A percentile compares a stretch with the other conserved stretches of the same genome.
These are phyloP conservation scores for Aspergillus ochraceus DNA, from an alignment of 2,329 filamentous ascomycete genomes.

Conservation along the genomic window DNA sequence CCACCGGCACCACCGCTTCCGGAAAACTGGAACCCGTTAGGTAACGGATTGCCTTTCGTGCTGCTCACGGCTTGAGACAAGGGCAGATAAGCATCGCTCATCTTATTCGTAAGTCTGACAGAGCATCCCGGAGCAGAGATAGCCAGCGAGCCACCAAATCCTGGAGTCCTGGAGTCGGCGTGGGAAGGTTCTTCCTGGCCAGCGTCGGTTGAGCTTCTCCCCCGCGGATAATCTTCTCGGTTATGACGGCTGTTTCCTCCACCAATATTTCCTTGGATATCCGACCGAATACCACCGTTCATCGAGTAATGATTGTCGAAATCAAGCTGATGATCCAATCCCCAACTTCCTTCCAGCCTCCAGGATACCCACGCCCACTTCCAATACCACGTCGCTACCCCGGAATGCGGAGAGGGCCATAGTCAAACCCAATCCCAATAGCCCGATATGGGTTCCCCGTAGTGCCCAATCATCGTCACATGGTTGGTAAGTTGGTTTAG, in stretches of 20 bases:
- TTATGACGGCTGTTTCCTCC: neutral
- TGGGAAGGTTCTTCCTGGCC: neutral
- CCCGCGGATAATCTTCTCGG: neutral
- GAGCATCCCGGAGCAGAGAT: neutral
- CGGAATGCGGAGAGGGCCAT: constrained; percentile 9
- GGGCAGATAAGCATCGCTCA: constrained; percentile 19
- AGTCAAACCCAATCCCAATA: neutral
- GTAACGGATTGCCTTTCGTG: constrained; percentile 19
- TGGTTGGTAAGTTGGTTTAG: neutral
- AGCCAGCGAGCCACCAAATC: neutral
- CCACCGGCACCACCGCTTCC: constrained; percentile 15
- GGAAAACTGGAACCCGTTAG: constrained; percentile 17
- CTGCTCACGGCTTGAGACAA: neutral
- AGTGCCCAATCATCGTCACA: constrained; percentile 2
- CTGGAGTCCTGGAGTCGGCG: neutral
- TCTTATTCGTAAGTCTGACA: constrained; percentile 13
- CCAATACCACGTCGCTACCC: constrained; percentile 10
- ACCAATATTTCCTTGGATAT: neutral
- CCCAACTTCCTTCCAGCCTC: neutral
- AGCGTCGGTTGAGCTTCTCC: neutral
- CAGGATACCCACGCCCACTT: neutral
- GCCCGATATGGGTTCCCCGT: neutral
- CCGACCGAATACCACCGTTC: neutral
- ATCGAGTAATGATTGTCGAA: neutral
- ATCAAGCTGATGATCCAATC: neutral